Conservation (phyloP, 768 basidiomycete species). For the Psilocybe subaeruginosa region DNA sequence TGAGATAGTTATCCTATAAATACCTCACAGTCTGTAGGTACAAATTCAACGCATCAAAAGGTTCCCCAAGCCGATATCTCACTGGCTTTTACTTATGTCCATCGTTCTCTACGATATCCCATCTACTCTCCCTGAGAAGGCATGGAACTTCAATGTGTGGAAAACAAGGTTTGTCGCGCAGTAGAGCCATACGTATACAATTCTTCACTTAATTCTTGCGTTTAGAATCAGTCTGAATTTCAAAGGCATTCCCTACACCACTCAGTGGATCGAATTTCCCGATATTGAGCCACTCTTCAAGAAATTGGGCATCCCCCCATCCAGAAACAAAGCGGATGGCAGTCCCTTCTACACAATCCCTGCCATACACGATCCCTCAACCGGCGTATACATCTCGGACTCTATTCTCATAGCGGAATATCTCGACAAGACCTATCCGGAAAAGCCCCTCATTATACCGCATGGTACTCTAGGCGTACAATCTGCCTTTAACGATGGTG, state of each 20-base stretch:
- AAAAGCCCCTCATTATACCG: constrained; percentile 40
- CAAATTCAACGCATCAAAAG: too few species aligned
- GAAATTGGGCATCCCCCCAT: constrained; percentile 11
- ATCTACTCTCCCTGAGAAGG: not conserved
- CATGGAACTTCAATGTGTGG: not conserved
- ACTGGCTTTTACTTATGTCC: not conserved
- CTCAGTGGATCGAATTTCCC: not conserved
- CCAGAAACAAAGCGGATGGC: constrained; percentile 29
- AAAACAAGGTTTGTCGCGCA: not conserved
- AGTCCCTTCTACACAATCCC: constrained; percentile 46
- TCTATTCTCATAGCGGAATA: constrained; percentile 51
- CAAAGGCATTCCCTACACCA: not conserved
- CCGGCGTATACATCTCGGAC: constrained; percentile 39
- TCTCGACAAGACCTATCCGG: constrained; percentile 52
- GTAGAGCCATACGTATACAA: not conserved
- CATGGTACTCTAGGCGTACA: constrained; percentile 14
- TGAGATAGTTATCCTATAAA: too few species aligned
- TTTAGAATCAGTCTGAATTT: not conserved
- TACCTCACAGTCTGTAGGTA: too few species aligned
- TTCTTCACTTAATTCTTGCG: not conserved
- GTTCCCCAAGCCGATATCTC: too few species aligned
- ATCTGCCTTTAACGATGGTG: constrained; percentile 11
- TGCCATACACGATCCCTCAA: constrained; percentile 49
- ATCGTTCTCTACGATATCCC: not conserved
- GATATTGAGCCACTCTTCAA: not conserved